phyloP scores from a whole-genome alignment of 768 basidiomycete species.

The Lentinula raphanica region DNA sequence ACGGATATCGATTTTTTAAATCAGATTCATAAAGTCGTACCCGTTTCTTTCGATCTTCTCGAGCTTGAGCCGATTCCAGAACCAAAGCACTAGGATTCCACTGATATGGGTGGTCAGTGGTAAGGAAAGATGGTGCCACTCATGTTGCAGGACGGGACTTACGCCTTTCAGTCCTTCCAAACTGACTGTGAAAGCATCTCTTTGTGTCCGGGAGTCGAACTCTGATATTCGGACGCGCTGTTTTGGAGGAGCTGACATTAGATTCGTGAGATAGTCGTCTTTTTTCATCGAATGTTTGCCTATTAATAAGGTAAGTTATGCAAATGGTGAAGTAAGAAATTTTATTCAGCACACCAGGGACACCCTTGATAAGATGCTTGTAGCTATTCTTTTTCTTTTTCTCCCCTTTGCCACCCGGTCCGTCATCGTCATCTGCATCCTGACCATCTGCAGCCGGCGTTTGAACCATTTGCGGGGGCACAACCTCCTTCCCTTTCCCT shows the following conservation, averaged over 20 bases:
- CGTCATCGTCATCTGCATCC: slow-evolving; percentile 50
- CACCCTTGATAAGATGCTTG: slow-evolving; percentile 69
- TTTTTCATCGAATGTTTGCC: slow-evolving; percentile 81
- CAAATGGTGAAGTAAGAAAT: not conserved
- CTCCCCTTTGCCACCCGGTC: slow-evolving; percentile 45
- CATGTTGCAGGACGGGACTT: slow-evolving; percentile 25
- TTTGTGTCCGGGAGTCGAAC: slow-evolving; percentile 64
- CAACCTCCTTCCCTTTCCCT: slow-evolving; percentile 42
- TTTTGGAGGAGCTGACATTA: slow-evolving; percentile 67
- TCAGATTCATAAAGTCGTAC: slow-evolving; percentile 34
- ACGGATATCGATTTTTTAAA: not conserved
- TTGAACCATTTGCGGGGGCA: not conserved
- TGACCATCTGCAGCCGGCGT: slow-evolving; percentile 15
- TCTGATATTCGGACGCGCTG: slow-evolving; percentile 56
- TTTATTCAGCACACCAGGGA: slow-evolving; percentile 51
- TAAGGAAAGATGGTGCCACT: slow-evolving; percentile 3
- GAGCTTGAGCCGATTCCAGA: slow-evolving; percentile 65
- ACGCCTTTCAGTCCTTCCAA: slow-evolving; percentile 71
- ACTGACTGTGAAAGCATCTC: slow-evolving; percentile 69
- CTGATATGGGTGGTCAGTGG: slow-evolving; percentile 25
- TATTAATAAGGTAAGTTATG: slow-evolving; percentile 19
- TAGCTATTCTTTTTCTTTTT: slow-evolving; percentile 81
- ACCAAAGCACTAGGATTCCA: slow-evolving; percentile 64
- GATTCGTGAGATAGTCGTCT: slow-evolving; percentile 62
- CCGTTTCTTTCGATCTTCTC: slow-evolving; percentile 74